These are phyloP conservation scores for Batrachochytrium dendrobatidis DNA, from an alignment of 371 early-diverging fungal species.

Conservation along the genomic window DNA sequence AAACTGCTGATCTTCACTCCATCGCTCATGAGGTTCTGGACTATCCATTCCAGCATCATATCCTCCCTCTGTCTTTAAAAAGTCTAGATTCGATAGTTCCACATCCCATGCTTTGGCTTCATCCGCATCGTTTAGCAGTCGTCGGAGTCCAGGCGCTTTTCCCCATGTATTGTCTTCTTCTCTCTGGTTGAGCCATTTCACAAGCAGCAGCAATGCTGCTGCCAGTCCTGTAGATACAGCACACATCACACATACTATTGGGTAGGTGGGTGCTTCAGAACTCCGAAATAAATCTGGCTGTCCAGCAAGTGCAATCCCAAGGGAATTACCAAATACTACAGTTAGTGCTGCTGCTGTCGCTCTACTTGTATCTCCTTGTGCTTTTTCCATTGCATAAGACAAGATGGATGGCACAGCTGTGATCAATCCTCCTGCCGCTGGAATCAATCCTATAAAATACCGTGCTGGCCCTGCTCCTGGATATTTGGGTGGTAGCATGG, in stretches of 20 bases:
- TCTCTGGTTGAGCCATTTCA: slow-evolving; percentile 15
- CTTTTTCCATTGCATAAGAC: slow-evolving; percentile 20
- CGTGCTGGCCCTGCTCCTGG: slow-evolving; percentile 9
- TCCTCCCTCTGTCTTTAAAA: slow-evolving; percentile 8
- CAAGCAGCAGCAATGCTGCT: slow-evolving; percentile 12
- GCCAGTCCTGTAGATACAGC: slow-evolving; percentile 7
- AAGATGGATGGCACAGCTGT: slow-evolving; percentile 22
- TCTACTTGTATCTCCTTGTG: slow-evolving; percentile 19
- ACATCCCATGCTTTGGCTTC: slow-evolving; percentile 34
- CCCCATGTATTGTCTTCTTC: slow-evolving; percentile 22
- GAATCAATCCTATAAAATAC: slow-evolving; percentile 22
- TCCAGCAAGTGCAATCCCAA: slow-evolving; percentile 4
- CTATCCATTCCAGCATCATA: no score
- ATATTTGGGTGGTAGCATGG: slow-evolving; percentile 10
- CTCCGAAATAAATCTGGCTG: neutral
- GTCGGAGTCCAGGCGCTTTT: slow-evolving; percentile 20
- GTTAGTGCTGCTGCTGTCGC: slow-evolving; percentile 19
- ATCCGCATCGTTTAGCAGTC: slow-evolving; percentile 32
- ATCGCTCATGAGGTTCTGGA: no score
- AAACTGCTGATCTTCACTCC: no score
- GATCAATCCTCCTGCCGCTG: slow-evolving; percentile 19
- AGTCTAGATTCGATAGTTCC: slow-evolving; percentile 16
- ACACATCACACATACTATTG: slow-evolving; percentile 11
- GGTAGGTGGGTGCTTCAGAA: slow-evolving; percentile 4
- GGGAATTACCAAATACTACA: slow-evolving; percentile 10